Conservation (phyloP, 129 eudicot genomes). For the Lactuca sativa region DNA sequence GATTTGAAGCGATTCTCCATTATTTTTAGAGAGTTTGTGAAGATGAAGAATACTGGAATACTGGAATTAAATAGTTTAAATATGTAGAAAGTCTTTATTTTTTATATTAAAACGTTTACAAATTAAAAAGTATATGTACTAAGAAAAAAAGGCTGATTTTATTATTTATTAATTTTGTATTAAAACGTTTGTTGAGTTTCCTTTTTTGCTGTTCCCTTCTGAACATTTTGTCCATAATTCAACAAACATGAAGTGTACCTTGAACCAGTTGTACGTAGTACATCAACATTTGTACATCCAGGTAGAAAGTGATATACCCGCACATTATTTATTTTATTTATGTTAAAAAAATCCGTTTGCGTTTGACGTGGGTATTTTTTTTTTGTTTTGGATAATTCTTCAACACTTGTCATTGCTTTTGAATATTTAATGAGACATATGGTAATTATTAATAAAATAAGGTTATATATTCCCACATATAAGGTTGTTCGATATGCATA, state of each 20-base stretch:
- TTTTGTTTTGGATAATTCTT: slow-evolving; percentile 19
- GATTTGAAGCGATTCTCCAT: slow-evolving; percentile 50
- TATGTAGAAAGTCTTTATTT: background rate
- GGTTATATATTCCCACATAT: background rate
- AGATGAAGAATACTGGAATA: background rate
- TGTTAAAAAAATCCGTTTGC: slow-evolving; percentile 11
- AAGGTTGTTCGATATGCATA: no score
- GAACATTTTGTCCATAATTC: slow-evolving; percentile 22
- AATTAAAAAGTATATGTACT: background rate
- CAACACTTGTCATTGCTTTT: background rate
- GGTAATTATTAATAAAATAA: slow-evolving; percentile 1
- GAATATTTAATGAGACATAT: slow-evolving; percentile 12
- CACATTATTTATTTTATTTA: background rate
- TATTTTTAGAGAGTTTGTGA: slow-evolving; percentile 25
- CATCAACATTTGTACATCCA: slow-evolving; percentile 26
- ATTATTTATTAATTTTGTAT: background rate
- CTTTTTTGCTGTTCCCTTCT: slow-evolving; percentile 31
- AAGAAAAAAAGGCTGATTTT: background rate
- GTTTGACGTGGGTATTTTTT: slow-evolving; percentile 17
- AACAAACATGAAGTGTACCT: slow-evolving; percentile 10
- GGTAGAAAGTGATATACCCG: slow-evolving; percentile 27
- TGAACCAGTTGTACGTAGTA: slow-evolving; percentile 20
- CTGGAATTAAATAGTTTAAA: background rate
- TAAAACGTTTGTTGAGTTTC: background rate
- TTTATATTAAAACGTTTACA: background rate